Evolutionary conservation across 495 filamentous ascomycete genomes (phyloP), one percentile per base, ranked within the genome.

Genomic region (Neurospora sublineolata): DNA sequence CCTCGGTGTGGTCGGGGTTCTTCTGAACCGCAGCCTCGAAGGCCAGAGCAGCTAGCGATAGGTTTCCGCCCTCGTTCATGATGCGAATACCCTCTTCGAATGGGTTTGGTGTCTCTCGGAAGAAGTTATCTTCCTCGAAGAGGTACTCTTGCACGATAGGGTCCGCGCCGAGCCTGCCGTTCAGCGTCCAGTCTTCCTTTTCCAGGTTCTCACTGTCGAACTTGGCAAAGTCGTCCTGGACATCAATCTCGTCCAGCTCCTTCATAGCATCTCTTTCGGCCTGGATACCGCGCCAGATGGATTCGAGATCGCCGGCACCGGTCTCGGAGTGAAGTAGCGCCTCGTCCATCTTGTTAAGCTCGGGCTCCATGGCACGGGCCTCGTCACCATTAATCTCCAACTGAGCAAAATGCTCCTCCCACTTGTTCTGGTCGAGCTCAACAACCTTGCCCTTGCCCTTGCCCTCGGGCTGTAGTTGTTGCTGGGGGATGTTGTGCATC

Each of bases 1-100:
- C 95, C 36, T 94, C 92, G 40, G 94, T 87, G 80, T 97, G 94
- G 67, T 91, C 84, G 0, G 93, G 87, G 72, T 97, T 88, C 82
- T 93, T 93, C 79, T 97, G 93, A 3, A 94, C 93, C 1, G 95
- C 96, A 20, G 95, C 93, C 81, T 99, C 95, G 74, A 99, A 99
- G n/a, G 96, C 95, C 33, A 99, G 86, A 3, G 96, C 93, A 23
- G 95, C 95, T 20, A 98, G 85, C 18, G 93, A 97, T 12, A 99
- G 87, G 79, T 97, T 98, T 8, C 96, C 96, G 41, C 94, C 94
- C 74, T 93, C 91, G 30, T 90, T 87, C 86, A 99, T 91, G 73
- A 99, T 96, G 75, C 91, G 89, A 71, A 97, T 86, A 58, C 95
- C 95, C 80, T 98, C 93, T 39, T 91, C 89, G 79, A 94, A 99